These are phyloP conservation scores for Microbotryum intermedium DNA, from an alignment of 1,284 basidiomycete species.

Conservation along the genomic window DNA sequence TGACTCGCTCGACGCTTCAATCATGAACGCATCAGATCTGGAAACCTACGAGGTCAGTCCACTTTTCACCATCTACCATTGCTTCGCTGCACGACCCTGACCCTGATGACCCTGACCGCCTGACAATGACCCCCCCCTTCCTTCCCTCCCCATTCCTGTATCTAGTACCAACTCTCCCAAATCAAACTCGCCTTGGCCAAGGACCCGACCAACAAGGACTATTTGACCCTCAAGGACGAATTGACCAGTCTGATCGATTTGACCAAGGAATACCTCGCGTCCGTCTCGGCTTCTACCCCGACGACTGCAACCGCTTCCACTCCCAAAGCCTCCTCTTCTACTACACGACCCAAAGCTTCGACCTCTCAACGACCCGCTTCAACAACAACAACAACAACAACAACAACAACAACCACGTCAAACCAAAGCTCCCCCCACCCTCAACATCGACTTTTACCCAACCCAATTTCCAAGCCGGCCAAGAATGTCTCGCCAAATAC, in stretches of 20 bases:
- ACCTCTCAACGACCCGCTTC: neutral
- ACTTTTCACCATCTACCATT: too few species aligned
- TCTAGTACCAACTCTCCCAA: slow-evolving; percentile 46
- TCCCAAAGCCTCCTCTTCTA: slow-evolving; percentile 7
- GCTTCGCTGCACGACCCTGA: too few species aligned
- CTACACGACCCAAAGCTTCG: neutral
- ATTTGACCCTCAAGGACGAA: slow-evolving; percentile 61
- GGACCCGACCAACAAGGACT: slow-evolving; percentile 73
- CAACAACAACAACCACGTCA: neutral
- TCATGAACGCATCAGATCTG: slow-evolving; percentile 21
- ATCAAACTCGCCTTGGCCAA: slow-evolving; percentile 74
- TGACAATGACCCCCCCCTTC: neutral
- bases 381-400: neutral
- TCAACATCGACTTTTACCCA: neutral
- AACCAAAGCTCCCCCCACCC: neutral
- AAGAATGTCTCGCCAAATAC: slow-evolving; percentile 88
- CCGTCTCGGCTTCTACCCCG: slow-evolving; percentile 10
- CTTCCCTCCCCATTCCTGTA: too few species aligned
- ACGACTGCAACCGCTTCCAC: neutral
- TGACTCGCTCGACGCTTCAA: neutral
- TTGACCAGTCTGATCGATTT: slow-evolving; percentile 82
- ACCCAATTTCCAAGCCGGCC: slow-evolving; percentile 56
- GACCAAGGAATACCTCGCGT: slow-evolving; percentile 61
- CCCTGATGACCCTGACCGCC: too few species aligned
- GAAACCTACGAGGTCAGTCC: slow-evolving; percentile 26